These are phyloP conservation scores for Amauroascus niger DNA, from an alignment of 2,329 filamentous ascomycete genomes.

Conservation along the genomic window DNA sequence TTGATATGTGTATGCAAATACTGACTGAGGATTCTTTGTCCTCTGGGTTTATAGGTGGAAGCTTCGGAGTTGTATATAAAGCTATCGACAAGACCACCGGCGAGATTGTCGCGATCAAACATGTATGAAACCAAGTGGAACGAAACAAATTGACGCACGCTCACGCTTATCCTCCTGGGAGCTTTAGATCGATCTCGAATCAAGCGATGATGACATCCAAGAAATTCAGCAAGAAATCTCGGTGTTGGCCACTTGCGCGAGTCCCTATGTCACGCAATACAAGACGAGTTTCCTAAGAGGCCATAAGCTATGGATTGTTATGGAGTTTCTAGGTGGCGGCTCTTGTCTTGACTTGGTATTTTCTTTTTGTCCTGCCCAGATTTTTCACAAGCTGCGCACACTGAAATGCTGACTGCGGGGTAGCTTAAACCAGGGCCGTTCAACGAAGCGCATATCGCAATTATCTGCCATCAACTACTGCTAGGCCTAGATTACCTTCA, in stretches of 20 bases:
- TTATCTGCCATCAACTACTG: conserved; percentile 85
- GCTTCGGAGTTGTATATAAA: conserved; percentile 95
- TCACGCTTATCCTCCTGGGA: not conserved
- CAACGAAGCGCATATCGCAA: conserved; percentile 80
- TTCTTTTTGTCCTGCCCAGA: not conserved
- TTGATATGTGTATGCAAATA: not conserved
- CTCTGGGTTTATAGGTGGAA: conserved; percentile 56
- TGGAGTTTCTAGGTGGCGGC: conserved; percentile 93
- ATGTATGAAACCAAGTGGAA: conserved; percentile 48
- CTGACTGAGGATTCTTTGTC: not conserved
- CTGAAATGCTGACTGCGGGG: not conserved
- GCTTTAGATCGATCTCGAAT: conserved; percentile 91
- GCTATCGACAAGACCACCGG: conserved; percentile 84
- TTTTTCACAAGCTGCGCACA: not conserved
- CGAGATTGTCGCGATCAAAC: conserved; percentile 92
- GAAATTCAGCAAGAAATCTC: conserved; percentile 98
- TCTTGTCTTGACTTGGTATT: conserved; percentile 84
- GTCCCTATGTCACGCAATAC: conserved; percentile 90
- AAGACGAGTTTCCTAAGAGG: conserved; percentile 92
- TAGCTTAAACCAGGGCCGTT: conserved; percentile 86
- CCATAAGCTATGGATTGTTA: conserved; percentile 97
- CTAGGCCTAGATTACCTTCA: conserved; percentile 88
- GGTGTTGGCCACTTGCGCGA: conserved; percentile 87
- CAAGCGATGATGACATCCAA: conserved; percentile 94
- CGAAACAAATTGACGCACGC: not conserved